These are phyloP conservation scores for Pseudopyricularia javanii DNA, from an alignment of 2,329 filamentous ascomycete species.

Conservation along the genomic window DNA sequence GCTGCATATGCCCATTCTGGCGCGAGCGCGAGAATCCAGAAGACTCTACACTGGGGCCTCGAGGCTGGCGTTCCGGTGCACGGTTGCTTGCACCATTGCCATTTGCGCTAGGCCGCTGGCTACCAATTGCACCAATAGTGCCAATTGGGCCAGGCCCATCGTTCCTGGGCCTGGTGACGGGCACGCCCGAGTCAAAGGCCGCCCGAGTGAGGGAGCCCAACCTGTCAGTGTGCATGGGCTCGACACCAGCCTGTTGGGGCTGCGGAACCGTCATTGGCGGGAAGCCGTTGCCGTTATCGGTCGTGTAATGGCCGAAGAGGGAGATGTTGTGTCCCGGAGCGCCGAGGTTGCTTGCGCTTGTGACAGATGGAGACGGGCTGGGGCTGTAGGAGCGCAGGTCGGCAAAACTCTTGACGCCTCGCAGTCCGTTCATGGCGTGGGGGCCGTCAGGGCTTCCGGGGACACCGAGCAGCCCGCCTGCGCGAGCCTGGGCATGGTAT, in stretches of 20 bases:
- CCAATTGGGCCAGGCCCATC: neutral
- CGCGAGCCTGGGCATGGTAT: conserved; percentile 60
- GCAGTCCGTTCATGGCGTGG: conserved; percentile 63
- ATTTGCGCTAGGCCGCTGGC: conserved; percentile 45
- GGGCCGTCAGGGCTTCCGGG: conserved; percentile 61
- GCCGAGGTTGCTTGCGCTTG: conserved; percentile 4
- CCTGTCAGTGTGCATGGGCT: neutral
- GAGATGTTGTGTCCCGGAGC: conserved; percentile 45
- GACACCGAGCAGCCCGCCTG: conserved; percentile 67
- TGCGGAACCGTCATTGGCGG: neutral
- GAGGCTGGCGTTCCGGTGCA: conserved; percentile 50
- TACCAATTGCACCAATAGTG: conserved; percentile 47
- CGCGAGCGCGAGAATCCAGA: conserved; percentile 42
- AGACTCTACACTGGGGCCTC: conserved; percentile 39
- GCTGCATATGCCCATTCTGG: conserved; percentile 47
- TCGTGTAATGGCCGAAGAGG: conserved; percentile 1
- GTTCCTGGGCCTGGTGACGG: neutral
- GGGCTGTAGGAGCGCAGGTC: conserved; percentile 92
- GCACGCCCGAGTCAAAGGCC: neutral
- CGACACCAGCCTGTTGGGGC: neutral
- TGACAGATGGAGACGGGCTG: conserved; percentile 75
- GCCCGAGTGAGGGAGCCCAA: neutral
- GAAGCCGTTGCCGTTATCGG: neutral
- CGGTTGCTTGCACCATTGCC: conserved; percentile 26
- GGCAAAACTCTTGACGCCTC: conserved; percentile 91